A percentile compares a stretch with the other conserved stretches of the same genome.
phyloP scores from a whole-genome alignment of 768 basidiomycete genomes.

The Galerina sulciceps region DNA sequence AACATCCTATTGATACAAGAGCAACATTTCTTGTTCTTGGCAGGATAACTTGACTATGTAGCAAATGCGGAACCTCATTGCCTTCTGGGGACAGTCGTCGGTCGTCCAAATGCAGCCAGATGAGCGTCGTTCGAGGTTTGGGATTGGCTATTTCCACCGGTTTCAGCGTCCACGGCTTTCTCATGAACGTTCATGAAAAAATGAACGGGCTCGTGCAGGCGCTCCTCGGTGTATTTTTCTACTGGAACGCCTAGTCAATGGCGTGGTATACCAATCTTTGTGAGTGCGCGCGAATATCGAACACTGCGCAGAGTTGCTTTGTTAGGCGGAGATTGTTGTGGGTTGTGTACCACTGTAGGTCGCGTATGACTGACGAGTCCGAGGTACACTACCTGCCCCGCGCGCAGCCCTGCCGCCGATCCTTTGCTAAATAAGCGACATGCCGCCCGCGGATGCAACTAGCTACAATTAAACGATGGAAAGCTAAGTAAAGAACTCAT shows the following conservation, averaged over 20 bases:
- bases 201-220: not conserved
- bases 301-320: not conserved
- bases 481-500: no score
- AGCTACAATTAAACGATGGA: no score
- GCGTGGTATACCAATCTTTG: not conserved
- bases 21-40: no score
- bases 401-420: slow-evolving; percentile 1
- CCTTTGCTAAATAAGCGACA: not conserved
- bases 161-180: not conserved
- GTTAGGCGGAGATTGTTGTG: slow-evolving; percentile 1
- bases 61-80: no score
- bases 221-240: not conserved
- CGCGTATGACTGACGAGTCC: not conserved
- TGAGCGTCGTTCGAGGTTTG: not conserved
- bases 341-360: not conserved
- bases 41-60: no score
- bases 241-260: not conserved
- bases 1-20: no score
- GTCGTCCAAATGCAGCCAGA: no score
- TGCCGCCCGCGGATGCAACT: not conserved
- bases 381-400: not conserved
- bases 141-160: not conserved
- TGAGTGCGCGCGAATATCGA: not conserved
- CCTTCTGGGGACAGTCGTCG: no score
- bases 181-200: not conserved